Evolutionary conservation across 225 moss, liverwort and hornwort species (phyloP), one percentile per base, ranked within the genome.

Genomic region (Polytrichum formosum): DNA sequence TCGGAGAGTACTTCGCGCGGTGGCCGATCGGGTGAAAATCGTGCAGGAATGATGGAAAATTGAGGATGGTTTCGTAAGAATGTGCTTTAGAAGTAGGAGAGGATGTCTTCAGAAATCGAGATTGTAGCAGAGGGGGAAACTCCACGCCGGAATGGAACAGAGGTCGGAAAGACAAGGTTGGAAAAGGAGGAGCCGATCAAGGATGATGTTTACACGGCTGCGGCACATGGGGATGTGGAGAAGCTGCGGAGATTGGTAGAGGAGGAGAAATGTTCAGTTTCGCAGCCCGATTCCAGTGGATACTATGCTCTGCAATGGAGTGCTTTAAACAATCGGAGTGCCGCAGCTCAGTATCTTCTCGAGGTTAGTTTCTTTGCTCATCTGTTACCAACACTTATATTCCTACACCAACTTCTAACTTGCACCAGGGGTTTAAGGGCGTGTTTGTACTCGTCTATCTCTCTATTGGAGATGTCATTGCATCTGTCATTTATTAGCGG

Each of bases 221-320:
- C 98, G 65, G 98, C 98, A 2, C 92, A 94, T 70, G 98, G 98
- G 7, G 92, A 98, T 76, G 82, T 98, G 33, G 92, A 98, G 30
- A 94, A 98, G 75, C 73, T 98, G 77, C 86, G 78, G 21, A 78
- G 56, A 20, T 61, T 98, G 68, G 94, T 98, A 26, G 94, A 98
- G 84, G 85, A 87, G 19, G 76, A 67, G 64, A 90, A 92, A 1
- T 91, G 91, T 33, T 88, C 98, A 4, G 92, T 94, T 29, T 81
- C 86, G 16, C 85, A 85, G 18, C 90, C 98, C 19, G 98, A 98
- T 79, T 85, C 88, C 0, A 91, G 92, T 10, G 98, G 98, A 13
- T 98, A 98, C 65, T 94, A 75, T 67, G 98, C 98, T 66, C 79
- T 98, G 78, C 98, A 98, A 71, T 98, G 98, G 98, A 91, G 94